phyloP scores from a whole-genome alignment of 2,329 filamentous ascomycete species.

The Cladophialophora immunda region DNA sequence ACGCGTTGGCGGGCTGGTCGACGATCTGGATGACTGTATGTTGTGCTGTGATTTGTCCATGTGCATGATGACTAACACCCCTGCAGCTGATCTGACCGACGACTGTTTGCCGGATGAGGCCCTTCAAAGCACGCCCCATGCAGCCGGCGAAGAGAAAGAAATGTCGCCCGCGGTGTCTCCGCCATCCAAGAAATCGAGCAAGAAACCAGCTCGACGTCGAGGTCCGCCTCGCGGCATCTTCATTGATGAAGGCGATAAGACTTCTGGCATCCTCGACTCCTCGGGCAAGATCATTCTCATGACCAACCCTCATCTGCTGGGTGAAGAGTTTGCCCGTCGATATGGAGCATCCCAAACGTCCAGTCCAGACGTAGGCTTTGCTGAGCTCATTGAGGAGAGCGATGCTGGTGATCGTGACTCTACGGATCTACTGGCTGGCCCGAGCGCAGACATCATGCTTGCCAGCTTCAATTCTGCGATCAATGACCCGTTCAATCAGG shows the following conservation, averaged over 20 bases:
- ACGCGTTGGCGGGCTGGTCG: conserved; percentile 24
- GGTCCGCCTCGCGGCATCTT: conserved; percentile 59
- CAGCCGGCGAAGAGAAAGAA: conserved; percentile 13
- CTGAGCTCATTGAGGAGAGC: conserved; percentile 49
- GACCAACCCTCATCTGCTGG: conserved; percentile 50
- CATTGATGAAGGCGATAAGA: conserved; percentile 57
- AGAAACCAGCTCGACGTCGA: conserved; percentile 55
- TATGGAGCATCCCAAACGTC: conserved; percentile 39
- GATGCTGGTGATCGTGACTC: conserved; percentile 48
- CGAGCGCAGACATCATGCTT: conserved; percentile 80
- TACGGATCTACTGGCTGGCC: conserved; percentile 23
- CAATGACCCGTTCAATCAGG: conserved; percentile 51
- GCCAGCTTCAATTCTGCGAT: conserved; percentile 68
- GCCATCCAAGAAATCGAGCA: conserved; percentile 32
- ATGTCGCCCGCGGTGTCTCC: conserved; percentile 25
- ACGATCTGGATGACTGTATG: conserved; percentile 39
- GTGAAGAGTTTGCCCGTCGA: conserved; percentile 51
- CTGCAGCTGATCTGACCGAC: conserved; percentile 39
- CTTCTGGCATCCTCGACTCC: conserved; percentile 57
- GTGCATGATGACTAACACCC: conserved; percentile 33
- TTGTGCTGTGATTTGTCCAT: conserved; percentile 25
- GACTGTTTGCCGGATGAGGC: conserved; percentile 55
- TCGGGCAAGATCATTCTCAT: conserved; percentile 59
- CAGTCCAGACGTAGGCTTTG: conserved; percentile 39
- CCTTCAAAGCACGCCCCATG: conserved; percentile 67